These are phyloP conservation scores for Penicillium paradoxum DNA, from an alignment of 495 filamentous ascomycete genomes.

Conservation along the genomic window DNA sequence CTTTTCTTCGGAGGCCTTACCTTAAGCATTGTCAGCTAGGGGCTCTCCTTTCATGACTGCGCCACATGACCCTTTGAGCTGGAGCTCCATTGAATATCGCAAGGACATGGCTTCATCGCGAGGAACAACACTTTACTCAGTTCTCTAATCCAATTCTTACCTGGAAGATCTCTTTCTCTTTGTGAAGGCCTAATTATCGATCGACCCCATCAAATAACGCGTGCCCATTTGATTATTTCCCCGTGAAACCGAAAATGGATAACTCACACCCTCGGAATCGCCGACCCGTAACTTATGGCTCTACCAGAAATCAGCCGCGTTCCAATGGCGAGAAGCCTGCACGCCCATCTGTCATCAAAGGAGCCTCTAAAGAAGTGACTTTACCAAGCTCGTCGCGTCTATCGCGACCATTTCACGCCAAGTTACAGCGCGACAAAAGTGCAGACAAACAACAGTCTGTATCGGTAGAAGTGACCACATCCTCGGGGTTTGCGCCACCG, in stretches of 20 bases:
- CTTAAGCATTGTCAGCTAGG: background rate
- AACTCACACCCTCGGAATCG: constrained; percentile 28
- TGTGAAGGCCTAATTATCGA: background rate
- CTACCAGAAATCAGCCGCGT: constrained; percentile 23
- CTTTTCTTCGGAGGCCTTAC: background rate
- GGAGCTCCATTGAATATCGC: background rate
- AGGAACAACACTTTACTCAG: background rate
- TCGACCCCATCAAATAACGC: background rate
- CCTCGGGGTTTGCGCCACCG: background rate
- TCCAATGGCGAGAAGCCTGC: background rate
- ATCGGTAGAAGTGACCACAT: background rate
- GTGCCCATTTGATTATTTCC: background rate
- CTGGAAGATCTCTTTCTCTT: background rate
- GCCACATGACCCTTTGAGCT: constrained; percentile 4
- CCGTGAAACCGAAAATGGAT: constrained; percentile 17
- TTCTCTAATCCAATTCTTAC: background rate
- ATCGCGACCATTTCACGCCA: background rate
- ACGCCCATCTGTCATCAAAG: background rate
- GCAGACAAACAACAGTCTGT: background rate
- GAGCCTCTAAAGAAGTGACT: background rate
- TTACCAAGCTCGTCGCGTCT: background rate
- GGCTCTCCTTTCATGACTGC: background rate
- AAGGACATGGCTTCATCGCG: background rate
- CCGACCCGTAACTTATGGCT: constrained; percentile 47
- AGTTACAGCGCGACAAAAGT: constrained; percentile 1